Percentiles rank a stretch among this genome's conserved stretches.
phyloP scores from a whole-genome alignment of 192 early-diverging fungal genomes.

The Helicostylum pulchrum region DNA sequence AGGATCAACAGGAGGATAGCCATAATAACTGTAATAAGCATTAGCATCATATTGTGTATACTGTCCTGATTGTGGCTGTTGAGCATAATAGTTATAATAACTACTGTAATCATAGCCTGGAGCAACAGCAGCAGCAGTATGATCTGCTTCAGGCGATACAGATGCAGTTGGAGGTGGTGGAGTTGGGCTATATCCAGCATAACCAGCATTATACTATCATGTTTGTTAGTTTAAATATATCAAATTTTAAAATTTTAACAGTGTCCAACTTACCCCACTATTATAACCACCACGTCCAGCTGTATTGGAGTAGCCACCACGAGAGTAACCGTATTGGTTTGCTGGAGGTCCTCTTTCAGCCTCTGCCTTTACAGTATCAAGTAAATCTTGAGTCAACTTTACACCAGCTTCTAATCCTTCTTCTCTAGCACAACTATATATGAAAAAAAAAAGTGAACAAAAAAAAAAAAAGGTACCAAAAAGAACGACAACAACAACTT shows the following conservation, averaged over 20 bases:
- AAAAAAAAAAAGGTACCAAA: background rate
- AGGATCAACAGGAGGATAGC: constrained; percentile 15
- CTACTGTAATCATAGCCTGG: constrained; percentile 8
- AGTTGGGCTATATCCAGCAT: background rate
- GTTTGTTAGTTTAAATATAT: background rate
- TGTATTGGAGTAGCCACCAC: constrained; percentile 23
- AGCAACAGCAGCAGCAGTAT: constrained; percentile 1
- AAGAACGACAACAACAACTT: too few species aligned
- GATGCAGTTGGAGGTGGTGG: background rate
- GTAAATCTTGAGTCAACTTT: constrained; percentile 68
- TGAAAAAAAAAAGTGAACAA: constrained; percentile 13
- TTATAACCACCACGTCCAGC: constrained; percentile 4
- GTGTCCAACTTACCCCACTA: constrained; percentile 22
- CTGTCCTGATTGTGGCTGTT: constrained; percentile 13
- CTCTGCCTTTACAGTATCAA: constrained; percentile 75
- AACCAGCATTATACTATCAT: background rate
- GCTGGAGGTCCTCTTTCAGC: constrained; percentile 47
- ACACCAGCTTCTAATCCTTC: constrained; percentile 68
- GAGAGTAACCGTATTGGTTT: constrained; percentile 26
- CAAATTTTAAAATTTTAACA: background rate
- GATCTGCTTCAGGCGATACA: background rate
- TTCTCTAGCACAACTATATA: constrained; percentile 58
- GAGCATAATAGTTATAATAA: constrained; percentile 29
- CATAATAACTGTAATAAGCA: constrained; percentile 18
- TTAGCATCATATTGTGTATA: constrained; percentile 23